phyloP scores from a whole-genome alignment of 306 rosid species.

The Castanea crenata region DNA sequence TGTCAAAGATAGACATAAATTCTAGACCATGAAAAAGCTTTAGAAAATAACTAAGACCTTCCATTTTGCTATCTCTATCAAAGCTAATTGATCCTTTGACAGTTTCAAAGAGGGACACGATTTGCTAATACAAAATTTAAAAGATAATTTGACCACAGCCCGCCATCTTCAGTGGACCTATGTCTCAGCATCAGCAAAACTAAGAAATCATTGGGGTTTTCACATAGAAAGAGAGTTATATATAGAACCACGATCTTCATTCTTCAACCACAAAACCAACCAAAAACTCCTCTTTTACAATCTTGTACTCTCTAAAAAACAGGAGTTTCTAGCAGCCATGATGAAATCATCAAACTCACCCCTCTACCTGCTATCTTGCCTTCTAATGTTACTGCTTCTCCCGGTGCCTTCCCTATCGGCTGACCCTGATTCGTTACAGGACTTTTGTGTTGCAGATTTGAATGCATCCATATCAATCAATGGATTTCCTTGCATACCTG shows the following conservation, averaged over 20 bases:
- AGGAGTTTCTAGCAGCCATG: slow-evolving; percentile 11
- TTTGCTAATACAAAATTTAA: too few species aligned
- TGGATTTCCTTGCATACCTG: slow-evolving; percentile 48
- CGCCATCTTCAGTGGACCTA: too few species aligned
- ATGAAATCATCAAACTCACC: slow-evolving; percentile 11
- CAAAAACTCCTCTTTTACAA: too few species aligned
- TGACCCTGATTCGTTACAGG: slow-evolving; percentile 44
- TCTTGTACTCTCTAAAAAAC: too few species aligned
- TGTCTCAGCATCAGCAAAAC: not conserved
- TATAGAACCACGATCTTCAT: not conserved
- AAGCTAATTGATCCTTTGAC: too few species aligned
- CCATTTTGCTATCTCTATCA: too few species aligned
- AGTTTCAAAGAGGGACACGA: too few species aligned
- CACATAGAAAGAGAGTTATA: not conserved
- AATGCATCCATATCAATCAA: slow-evolving; percentile 22
- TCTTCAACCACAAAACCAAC: too few species aligned
- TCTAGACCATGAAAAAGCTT: too few species aligned
- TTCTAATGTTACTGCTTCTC: slow-evolving; percentile 15
- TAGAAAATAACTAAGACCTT: too few species aligned
- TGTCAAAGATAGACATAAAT: too few species aligned
- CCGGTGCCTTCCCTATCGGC: slow-evolving; percentile 26
- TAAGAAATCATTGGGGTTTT: not conserved
- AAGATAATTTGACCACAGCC: too few species aligned
- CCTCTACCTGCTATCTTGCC: slow-evolving; percentile 15
- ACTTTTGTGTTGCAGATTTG: slow-evolving; percentile 38